Evolutionary conservation across 2,329 filamentous ascomycete genomes (phyloP), one percentile per base, ranked within the genome.

Genomic region (Beauveria asiatica): DNA sequence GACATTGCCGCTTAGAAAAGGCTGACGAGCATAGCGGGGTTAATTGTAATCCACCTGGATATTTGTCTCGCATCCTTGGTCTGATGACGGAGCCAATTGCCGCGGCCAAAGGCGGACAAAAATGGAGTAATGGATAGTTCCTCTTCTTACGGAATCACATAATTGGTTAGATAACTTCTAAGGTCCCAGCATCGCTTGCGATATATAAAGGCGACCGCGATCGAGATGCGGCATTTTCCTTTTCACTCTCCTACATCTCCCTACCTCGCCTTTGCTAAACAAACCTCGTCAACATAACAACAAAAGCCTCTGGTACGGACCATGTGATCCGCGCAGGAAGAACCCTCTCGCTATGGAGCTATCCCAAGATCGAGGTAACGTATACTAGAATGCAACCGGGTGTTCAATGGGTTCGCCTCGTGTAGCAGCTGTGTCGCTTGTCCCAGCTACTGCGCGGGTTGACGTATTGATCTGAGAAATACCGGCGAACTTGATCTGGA

Each of bases 401-500:
- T 66, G 64, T 64, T 64, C 54, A 59, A 37, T 51, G 21, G 21
- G 46, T 9, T 45, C n/a, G 59, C 46, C 19, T 13, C 8, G 44
- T n/a, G n/a, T 21, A 25, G 21, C 41, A 10, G 48, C 42, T 1
- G 33, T 25, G 19, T 10, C 9, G 37, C 39, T 45, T 6, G 10
- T 2, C 8, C 11, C 3, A 27, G 50, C n/a, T 33, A 27, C 50
- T n/a, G 30, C 33, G 50, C 21, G 42, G 41, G 41, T 30, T 23
- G 50, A 37, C 10, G n/a, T 67, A 66, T 68, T 69, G 72, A 71
- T 86, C 85, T 88, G 85, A 88, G 85, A 89, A 82, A 88, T 86
- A 89, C 86, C 86, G 85, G 78, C 78, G 81, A 89, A 90, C 87
- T 90, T 90, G 87, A 89, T 88, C 86, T 88, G 85, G 84, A 86